phyloP scores from a whole-genome alignment of 2,329 filamentous ascomycete species.

The Fusarium sp. region DNA sequence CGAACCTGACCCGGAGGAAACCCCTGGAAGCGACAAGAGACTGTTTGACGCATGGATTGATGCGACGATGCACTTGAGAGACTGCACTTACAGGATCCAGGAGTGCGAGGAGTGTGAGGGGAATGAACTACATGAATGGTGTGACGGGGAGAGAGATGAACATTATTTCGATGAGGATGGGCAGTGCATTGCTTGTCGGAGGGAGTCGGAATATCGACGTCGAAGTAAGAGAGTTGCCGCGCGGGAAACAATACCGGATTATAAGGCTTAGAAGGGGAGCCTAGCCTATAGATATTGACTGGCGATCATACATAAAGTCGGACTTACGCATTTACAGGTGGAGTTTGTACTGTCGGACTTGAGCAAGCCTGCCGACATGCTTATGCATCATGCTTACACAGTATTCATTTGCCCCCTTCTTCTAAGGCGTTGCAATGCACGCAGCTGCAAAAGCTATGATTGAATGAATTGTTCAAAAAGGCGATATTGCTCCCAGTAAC shows the following conservation, averaged over 20 bases:
- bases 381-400: background rate
- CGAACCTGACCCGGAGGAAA: background rate
- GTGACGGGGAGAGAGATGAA: slow-evolving; percentile 24
- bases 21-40: background rate
- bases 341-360: too few relatives aligned
- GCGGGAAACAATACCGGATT: background rate
- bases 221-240: slow-evolving; percentile 22
- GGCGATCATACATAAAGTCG: background rate
- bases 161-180: slow-evolving; percentile 36
- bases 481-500: background rate
- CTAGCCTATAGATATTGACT: too few relatives aligned
- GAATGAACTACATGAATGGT: slow-evolving; percentile 10
- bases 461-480: background rate
- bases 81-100: slow-evolving; percentile 15
- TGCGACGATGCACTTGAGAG: background rate
- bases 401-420: background rate
- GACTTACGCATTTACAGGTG: background rate
- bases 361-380: background rate
- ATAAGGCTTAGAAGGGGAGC: background rate
- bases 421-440: too few relatives aligned
- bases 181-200: slow-evolving; percentile 33
- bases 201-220: slow-evolving; percentile 11
- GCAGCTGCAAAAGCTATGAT: too few relatives aligned
- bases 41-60: background rate
- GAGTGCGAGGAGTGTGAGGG: slow-evolving; percentile 14